Base-by-base conservation (phyloP, 352 stramenopile genomes). In the Phytopythium delawarense region DNA sequence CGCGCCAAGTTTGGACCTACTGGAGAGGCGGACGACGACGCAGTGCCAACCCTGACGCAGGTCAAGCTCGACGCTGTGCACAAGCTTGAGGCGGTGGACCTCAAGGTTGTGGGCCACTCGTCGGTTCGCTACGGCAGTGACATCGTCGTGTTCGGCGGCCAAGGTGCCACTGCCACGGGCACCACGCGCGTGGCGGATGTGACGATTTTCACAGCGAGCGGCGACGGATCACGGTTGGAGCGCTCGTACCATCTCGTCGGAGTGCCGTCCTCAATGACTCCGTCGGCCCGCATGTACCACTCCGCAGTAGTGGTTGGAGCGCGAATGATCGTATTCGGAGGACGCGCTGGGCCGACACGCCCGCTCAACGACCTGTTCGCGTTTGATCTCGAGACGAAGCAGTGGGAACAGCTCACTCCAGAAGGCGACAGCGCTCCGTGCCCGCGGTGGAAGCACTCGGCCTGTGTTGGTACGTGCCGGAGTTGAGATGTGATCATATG, bases 321-420 rank as follows among this genome's bases (percentile, higher is more conserved):
- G 49, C 64, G 70, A 4, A 92, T 96, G 85, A 32, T 94, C 40
- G 65, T 96, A 5, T 94, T 96, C 74, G 87, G 87, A 51, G 87
- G 87, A 40, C 87, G 87, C 20, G 77, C 75, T 20, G 86, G 85
- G 15, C 87, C 87, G 7, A 69, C 75, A 6, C 91, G 87, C 45
- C 71, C 84, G 51, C 73, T 92, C 28, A 77, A 84, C 45, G 87
- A 96, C 48, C 52, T 94, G 4, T 81, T 74, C 57, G 59, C 68
- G 16, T 76, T 93, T 35, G 64, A 92, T 42, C 53, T 91, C 5
- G 59, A 69, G 23, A 75, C 70, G 12, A 77, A 76, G 45, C 61
- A 37, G 30, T 92, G 81, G 84, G 64, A 75, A 20, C 58, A 68
- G 34, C 44, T 88, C 11, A 21, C 46, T 25, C 50, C 72, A 1